A percentile compares a stretch with the other conserved stretches of the same genome.
Conservation (phyloP, 1,284 basidiomycete species). For the Malassezia globosa region DNA sequence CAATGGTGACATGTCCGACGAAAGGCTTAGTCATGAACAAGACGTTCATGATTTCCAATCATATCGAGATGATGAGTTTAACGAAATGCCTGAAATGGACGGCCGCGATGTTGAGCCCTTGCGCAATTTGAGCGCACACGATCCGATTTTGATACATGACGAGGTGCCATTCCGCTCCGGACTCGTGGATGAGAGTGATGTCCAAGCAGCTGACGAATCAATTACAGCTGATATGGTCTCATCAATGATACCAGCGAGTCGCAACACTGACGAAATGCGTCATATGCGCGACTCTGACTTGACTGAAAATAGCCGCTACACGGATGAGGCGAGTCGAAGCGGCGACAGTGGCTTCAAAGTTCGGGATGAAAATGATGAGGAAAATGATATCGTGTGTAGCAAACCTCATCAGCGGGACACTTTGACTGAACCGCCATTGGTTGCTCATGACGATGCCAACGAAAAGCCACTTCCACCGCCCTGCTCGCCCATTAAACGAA, state of each 20-base stretch:
- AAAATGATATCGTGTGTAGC: neutral
- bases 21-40: neutral
- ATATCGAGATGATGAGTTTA: constrained; percentile 6
- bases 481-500: constrained; percentile 3
- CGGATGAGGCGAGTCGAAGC: neutral
- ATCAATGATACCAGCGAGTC: neutral
- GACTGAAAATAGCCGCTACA: neutral
- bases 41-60: constrained; percentile 10
- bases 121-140: neutral
- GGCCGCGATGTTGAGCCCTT: neutral
- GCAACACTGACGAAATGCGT: neutral
- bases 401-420: neutral
- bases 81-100: constrained; percentile 1
- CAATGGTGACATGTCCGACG: neutral
- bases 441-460: constrained; percentile 12
- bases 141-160: neutral
- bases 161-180: neutral
- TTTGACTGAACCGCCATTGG: neutral
- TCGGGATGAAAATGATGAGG: no score
- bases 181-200: neutral
- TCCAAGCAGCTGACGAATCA: neutral
- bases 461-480: neutral
- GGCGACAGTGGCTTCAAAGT: no score
- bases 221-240: neutral
- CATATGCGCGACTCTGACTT: neutral